These are phyloP conservation scores for Wickerhamomyces silvicola DNA, from an alignment of 805 yeast genomes.

Conservation along the genomic window DNA sequence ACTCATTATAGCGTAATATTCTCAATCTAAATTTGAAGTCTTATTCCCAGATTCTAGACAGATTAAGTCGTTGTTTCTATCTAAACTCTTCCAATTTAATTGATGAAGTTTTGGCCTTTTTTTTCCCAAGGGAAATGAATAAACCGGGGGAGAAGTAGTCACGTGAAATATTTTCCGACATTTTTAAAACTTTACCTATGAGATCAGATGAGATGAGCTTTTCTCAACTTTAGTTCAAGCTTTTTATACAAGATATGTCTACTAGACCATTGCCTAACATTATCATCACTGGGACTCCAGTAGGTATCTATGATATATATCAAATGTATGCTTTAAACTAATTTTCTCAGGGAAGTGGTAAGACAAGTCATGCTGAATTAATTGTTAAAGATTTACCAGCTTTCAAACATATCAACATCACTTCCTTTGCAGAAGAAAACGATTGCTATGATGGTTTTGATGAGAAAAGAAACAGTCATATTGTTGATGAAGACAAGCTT, in stretches of 20 bases:
- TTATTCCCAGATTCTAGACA: too few species aligned
- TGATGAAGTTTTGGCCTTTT: too few species aligned
- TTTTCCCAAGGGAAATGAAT: not conserved
- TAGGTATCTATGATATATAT: slow-evolving; percentile 29
- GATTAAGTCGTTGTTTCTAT: too few species aligned
- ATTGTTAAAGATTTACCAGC: slow-evolving; percentile 47
- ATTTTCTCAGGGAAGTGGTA: slow-evolving; percentile 67
- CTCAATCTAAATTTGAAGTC: too few species aligned
- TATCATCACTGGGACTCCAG: slow-evolving; percentile 93
- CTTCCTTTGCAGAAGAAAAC: slow-evolving; percentile 74
- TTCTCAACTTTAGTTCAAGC: too few species aligned
- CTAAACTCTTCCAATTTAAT: too few species aligned
- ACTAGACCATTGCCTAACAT: slow-evolving; percentile 51
- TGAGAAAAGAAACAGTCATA: slow-evolving; percentile 73
- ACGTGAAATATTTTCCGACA: not conserved
- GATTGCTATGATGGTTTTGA: slow-evolving; percentile 81
- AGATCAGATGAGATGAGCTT: slow-evolving; percentile 1
- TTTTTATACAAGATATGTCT: too few species aligned
- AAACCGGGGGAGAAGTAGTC: not conserved
- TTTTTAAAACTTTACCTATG: not conserved
- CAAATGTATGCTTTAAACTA: not conserved
- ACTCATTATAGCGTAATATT: too few species aligned
- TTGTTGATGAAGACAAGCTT: slow-evolving; percentile 89
- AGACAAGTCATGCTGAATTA: slow-evolving; percentile 65
- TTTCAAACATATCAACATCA: slow-evolving; percentile 51